These are phyloP conservation scores for Trichosporon faecale DNA, from an alignment of 1,284 basidiomycete species.

Conservation along the genomic window DNA sequence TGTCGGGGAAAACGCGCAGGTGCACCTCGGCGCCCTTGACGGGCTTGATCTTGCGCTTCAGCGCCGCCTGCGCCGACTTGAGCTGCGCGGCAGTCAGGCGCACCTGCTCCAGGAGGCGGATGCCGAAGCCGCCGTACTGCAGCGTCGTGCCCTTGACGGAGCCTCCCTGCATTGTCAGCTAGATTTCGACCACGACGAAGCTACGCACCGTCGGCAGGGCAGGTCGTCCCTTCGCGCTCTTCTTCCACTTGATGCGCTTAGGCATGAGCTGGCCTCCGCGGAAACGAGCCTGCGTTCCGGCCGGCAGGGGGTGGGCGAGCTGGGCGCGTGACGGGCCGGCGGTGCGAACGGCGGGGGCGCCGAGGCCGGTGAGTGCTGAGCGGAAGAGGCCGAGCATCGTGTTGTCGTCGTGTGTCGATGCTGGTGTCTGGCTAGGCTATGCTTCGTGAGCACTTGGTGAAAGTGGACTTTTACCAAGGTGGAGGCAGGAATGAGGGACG, in stretches of 20 bases:
- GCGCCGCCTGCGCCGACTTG: constrained; percentile 76
- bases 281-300: constrained; percentile 47
- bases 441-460: background rate
- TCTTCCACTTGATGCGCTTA: constrained; percentile 72
- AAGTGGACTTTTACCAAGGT: background rate
- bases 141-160: constrained; percentile 92
- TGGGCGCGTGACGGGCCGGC: constrained; percentile 14
- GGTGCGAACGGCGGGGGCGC: constrained; percentile 18
- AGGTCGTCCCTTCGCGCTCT: constrained; percentile 81
- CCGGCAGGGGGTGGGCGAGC: background rate
- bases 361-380: constrained; percentile 9
- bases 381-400: constrained; percentile 32
- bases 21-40: constrained; percentile 87
- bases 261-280: constrained; percentile 70
- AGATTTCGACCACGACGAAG: constrained; percentile 27
- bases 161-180: constrained; percentile 61
- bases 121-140: constrained; percentile 80
- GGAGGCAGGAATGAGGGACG: constrained; percentile 8
- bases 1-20: constrained; percentile 90
- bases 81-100: constrained; percentile 91
- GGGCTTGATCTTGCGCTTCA: constrained; percentile 85
- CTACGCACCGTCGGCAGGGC: constrained; percentile 51
- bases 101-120: constrained; percentile 79
- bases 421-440: background rate
- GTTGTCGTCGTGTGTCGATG: constrained; percentile 4